Evolutionary conservation across 2,329 filamentous ascomycete genomes (phyloP).

Genomic region (Ceratocystis destructans): DNA sequence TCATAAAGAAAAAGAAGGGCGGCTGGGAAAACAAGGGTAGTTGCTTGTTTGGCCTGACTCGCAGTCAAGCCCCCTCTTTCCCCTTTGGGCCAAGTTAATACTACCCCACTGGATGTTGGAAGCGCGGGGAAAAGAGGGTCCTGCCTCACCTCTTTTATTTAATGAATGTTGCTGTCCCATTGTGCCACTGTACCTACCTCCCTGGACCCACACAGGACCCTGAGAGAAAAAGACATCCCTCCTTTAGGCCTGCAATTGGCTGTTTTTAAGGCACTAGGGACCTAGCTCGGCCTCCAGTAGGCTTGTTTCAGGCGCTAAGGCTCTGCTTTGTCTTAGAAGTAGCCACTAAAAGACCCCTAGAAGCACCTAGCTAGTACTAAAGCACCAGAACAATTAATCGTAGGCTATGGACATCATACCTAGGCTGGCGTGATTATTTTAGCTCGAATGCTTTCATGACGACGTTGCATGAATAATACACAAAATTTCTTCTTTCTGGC

Average conservation of each 20-base stretch:
- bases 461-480: neutral
- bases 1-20: neutral
- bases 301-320: neutral
- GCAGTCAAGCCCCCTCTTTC: neutral
- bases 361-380: neutral
- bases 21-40: neutral
- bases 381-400: neutral
- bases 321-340: neutral
- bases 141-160: too few species aligned
- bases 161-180: too few species aligned
- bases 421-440: neutral
- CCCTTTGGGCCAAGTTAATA: neutral
- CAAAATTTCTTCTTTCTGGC: neutral
- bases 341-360: neutral
- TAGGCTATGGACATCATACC: neutral
- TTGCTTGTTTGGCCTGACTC: neutral
- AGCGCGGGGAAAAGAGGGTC: neutral
- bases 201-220: neutral
- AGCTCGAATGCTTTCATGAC: neutral
- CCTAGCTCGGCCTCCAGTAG: neutral
- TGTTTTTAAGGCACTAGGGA: neutral
- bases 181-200: too few species aligned
- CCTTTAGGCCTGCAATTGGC: neutral
- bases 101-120: neutral
- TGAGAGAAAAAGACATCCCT: neutral